Percentiles rank a stretch among this genome's conserved stretches.
Evolutionary conservation across 2,329 filamentous ascomycete species (phyloP).

Genomic region (Rhynchosporium graminicola): DNA sequence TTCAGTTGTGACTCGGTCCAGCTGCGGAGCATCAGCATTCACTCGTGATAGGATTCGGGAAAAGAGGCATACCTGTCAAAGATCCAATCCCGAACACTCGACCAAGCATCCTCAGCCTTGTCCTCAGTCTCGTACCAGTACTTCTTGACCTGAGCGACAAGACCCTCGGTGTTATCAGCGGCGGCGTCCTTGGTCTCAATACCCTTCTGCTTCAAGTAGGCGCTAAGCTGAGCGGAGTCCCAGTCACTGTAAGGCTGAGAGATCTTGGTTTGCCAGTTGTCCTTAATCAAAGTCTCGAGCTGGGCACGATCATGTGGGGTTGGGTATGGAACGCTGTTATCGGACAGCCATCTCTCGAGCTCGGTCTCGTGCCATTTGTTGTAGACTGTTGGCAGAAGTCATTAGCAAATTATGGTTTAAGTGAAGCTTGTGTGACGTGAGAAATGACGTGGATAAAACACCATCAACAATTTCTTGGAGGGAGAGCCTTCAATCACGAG

Average conservation of each 20-base stretch:
- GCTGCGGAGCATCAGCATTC: conserved; percentile 24
- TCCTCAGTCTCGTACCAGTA: conserved; percentile 81
- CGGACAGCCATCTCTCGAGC: conserved; percentile 93
- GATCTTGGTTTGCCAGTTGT: conserved; percentile 83
- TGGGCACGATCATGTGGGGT: conserved; percentile 88
- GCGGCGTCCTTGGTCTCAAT: conserved; percentile 67
- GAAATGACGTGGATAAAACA: conserved; percentile 15
- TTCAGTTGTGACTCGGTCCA: conserved; percentile 80
- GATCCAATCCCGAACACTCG: conserved; percentile 82
- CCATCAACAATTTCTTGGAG: neutral
- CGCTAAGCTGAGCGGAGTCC: conserved; percentile 67
- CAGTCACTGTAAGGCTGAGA: conserved; percentile 74
- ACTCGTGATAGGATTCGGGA: conserved; percentile 9
- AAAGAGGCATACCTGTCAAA: conserved; percentile 66
- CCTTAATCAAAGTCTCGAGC: conserved; percentile 84
- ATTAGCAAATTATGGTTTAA: conserved; percentile 29
- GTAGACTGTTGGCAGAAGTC: conserved; percentile 64
- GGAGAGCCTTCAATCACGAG: conserved; percentile 4
- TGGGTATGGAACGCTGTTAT: conserved; percentile 90
- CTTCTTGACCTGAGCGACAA: conserved; percentile 68
- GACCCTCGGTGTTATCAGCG: conserved; percentile 66
- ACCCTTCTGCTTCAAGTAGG: conserved; percentile 71
- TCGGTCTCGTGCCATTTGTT: conserved; percentile 99
- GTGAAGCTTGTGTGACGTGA: conserved; percentile 2
- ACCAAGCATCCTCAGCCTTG: conserved; percentile 70